These are phyloP conservation scores for Apiotrichum sp. DNA, from an alignment of 1,284 basidiomycete genomes.

Conservation along the genomic window DNA sequence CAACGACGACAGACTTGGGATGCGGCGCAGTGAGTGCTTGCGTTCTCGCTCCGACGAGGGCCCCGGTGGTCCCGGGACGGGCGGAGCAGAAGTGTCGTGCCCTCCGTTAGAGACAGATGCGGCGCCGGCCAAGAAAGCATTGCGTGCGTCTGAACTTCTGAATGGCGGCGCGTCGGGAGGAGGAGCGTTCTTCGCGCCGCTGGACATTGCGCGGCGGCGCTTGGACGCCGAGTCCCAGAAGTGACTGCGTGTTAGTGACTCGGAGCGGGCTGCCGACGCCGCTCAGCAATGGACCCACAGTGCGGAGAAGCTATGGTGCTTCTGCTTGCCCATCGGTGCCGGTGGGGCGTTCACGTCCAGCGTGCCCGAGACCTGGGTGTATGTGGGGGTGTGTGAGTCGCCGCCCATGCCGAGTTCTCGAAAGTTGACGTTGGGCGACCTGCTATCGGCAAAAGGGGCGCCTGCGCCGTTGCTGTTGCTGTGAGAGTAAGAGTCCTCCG, in stretches of 20 bases:
- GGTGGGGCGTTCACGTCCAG: neutral
- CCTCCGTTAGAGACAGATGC: neutral
- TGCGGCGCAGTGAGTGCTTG: neutral
- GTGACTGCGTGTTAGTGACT: neutral
- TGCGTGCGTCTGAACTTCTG: neutral
- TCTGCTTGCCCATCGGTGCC: neutral
- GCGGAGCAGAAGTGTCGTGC: neutral
- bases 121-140: neutral
- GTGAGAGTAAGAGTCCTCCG: neutral
- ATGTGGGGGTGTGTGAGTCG: neutral
- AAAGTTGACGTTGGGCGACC: neutral
- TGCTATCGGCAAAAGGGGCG: too few species aligned
- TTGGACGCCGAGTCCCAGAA: neutral
- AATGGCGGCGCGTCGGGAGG: neutral
- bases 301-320: slow-evolving; percentile 1
- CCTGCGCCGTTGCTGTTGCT: neutral
- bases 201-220: slow-evolving; percentile 1
- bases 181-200: neutral
- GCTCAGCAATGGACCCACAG: neutral
- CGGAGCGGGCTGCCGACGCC: neutral
- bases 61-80: neutral
- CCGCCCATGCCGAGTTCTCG: neutral
- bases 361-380: neutral
- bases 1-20: neutral
- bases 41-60: neutral